Conservation (phyloP, 768 basidiomycete genomes). For the Kwoniella pini region DNA sequence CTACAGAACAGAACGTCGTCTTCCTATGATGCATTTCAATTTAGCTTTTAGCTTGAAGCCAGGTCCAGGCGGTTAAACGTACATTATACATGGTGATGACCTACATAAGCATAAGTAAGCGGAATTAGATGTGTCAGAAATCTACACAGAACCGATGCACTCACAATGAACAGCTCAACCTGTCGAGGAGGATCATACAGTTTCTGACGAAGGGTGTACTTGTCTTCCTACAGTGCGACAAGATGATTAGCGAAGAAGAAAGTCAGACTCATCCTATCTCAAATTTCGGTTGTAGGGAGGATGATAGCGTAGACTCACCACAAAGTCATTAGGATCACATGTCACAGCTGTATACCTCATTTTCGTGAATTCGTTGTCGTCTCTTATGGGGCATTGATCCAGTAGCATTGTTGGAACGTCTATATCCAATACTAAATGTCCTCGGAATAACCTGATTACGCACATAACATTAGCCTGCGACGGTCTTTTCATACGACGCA, state of each 20-base stretch:
- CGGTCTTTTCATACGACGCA: too few species aligned
- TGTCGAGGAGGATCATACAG: slow-evolving; percentile 73
- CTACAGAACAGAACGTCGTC: slow-evolving; percentile 79
- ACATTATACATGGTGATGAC: slow-evolving; percentile 96
- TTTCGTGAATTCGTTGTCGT: slow-evolving; percentile 80
- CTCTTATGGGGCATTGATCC: slow-evolving; percentile 74
- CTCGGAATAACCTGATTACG: slow-evolving; percentile 85
- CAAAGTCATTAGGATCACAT: slow-evolving; percentile 90
- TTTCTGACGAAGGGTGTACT: slow-evolving; percentile 83
- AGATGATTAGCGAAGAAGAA: neutral
- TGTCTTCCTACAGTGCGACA: slow-evolving; percentile 59
- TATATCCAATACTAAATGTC: slow-evolving; percentile 82
- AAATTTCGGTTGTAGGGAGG: neutral
- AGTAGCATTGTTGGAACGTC: slow-evolving; percentile 81
- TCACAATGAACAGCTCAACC: slow-evolving; percentile 82
- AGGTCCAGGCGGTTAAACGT: slow-evolving; percentile 54
- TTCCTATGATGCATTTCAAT: slow-evolving; percentile 56
- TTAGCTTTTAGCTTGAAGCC: neutral
- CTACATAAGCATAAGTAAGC: slow-evolving; percentile 13
- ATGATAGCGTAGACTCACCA: slow-evolving; percentile 53
- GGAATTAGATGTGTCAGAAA: too few species aligned
- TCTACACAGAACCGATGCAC: too few species aligned
- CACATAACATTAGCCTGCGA: too few species aligned
- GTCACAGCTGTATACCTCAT: slow-evolving; percentile 97
- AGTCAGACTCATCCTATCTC: too few species aligned